Evolutionary conservation across 1,139 yeast genomes (phyloP), one percentile per base, ranked within the genome.

Genomic region (Komagataea norvegica): DNA sequence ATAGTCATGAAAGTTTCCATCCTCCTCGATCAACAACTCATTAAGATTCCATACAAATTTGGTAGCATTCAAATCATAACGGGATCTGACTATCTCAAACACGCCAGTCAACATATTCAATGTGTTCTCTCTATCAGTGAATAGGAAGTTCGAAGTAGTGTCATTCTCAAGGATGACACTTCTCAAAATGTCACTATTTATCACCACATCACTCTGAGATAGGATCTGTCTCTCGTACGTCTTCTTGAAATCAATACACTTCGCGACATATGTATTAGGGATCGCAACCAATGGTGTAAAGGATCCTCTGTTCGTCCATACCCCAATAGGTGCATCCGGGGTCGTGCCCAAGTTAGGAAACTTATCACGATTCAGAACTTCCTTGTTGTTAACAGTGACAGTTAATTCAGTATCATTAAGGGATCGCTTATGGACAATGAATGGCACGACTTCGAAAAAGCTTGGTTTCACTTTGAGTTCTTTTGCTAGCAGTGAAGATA

Each of bases 111-210:
- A 29, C 4, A 46, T 5, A 6, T 40, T 33, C 29, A 48, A 23
- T 6, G 36, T 30, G 3, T 19, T 7, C 8, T 17, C 17, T 22
- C 36, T 28, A 29, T 45, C 44, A 9, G 6, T 10, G 14, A 46
- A 32, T 21, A 34, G n/a, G 3, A 31, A 24, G 9, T 16, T 20
- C 2, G 38, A 26, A 11, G 42, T 33, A 8, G 17, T 15, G 13
- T 47, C 43, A n/a, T 29, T 25, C 11, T 36, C 29, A n/a, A 50
- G 11, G n/a, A 48, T 13, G 2, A 33, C 35, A 30, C 46, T 41
- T 28, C 55, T 40, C 9, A 51, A 24, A 17, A 47, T 41, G 36
- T 51, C 55, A 11, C 46, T 34, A 17, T 42, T 47, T 5, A 47
- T 32, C 16, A 25, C 28, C 25, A 29, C 23, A 7, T 24, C 17